Evolutionary conservation across 2,329 filamentous ascomycete genomes (phyloP), one percentile per base, ranked within the genome.

Genomic region (Paecilomyces variotii): DNA sequence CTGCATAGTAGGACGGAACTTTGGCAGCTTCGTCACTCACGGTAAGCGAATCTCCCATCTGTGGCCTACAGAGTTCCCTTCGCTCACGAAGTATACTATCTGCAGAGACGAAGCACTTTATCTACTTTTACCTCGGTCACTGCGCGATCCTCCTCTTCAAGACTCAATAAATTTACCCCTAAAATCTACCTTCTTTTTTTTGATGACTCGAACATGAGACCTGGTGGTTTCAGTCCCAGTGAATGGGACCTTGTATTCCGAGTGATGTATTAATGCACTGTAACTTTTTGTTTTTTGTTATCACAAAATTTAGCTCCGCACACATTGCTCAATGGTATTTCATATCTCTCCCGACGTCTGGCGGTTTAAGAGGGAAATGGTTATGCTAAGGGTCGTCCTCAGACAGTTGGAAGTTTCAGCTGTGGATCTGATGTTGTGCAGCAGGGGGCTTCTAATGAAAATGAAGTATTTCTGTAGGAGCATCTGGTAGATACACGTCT

Each of bases 91-190:
- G 7, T 45, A n/a, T 24, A 45, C n/a, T 45, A 19, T 19, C 7
- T 50, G 39, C 79, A 97, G 94, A 97, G 78, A 97, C 94, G 28
- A 97, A 97, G 80, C 94, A 99, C 78, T 99, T 99, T 81, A 97
- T 99, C 75, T 99, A 99, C 81, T 99, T 99, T 81, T 99, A 99
- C 80, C 88, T 99, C 60, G 94, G 94, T 57, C 94, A 97, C 82
- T 97, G 91, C 76, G 94, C 94, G 60, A 97, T 99, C 73, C 84
- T 99, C 58, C 87, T 99, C 56, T 99, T 97, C 86, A 99, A 99
- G 84, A 99, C 94, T 49, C 93, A 97, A 85, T 97, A 69, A 67
- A 62, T 50, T 39, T 74, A 25, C 30, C 14, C n/a, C 12, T 24
- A 28, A n/a, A 25, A 24, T 53, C 26, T 52, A 52, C 25, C 50